Base-by-base conservation (phyloP, 129 eudicot genomes). In the Centaurea solstitialis region DNA sequence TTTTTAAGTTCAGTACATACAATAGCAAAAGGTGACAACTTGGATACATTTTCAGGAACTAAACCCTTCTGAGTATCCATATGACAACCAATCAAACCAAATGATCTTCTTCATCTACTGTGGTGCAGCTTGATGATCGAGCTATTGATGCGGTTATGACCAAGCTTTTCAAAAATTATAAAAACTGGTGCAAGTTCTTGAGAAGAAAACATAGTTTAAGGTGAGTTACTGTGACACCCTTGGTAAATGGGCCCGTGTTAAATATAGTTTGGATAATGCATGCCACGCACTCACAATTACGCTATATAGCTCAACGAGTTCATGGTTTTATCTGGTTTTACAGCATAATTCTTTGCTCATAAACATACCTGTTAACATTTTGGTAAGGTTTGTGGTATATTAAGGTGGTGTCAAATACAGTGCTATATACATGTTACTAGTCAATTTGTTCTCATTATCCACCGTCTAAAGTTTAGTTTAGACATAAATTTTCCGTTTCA, bases 121-220 rank as follows among this genome's bases (percentile, higher is more conserved):
- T 66, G 73, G 15, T 88, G 87, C 90, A 96, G 99, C 98, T 96
- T 70, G 99, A 93, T 87, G 93, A 91, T 87, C 92, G 99, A 76
- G 99, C 99, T 76, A 88, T 89, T 40, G 91, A 89, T 87, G 92
- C 86, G 10, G 93, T 96, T 68, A 89, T 89, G 99, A 82, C 81
- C 87, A 90, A 96, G 87, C 85, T 96, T 43, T 93, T 96, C 87
- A 96, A 93, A 83, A 96, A 96, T 82, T 96, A 96, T 88, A 96
- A 93, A 84, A 88, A 86, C 47, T 96, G 99, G 99, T 93, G 99
- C 90, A 96, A 96, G 68, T 96, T 87, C 86, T 87, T 96, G 93
- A 98, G 97, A 78, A 85, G 87, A 88, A 91, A 88, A 77, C 99
- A 96, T 88, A 93, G 98, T 82, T 86, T 96, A 88, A 84, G 98